Evolutionary conservation across 1,139 yeast genomes (phyloP), one percentile per base, ranked within the genome.

Genomic region (Magnusiomyces clavatus): DNA sequence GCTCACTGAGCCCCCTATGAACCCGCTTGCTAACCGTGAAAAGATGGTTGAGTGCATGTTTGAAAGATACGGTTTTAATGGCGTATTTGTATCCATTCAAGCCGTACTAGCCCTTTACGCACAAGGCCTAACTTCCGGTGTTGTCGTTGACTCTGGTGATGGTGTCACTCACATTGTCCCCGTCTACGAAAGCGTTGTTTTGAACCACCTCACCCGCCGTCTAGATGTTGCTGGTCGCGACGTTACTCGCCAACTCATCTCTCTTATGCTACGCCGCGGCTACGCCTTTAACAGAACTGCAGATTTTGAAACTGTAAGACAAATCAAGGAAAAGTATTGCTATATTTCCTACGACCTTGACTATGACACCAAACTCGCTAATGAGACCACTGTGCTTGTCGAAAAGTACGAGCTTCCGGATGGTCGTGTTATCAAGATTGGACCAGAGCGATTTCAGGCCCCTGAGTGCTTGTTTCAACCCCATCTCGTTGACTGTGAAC

Each of bases 401-500:
- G 95, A 90, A 67, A 79, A 79, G 56, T 90, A 87, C 68, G 97
- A 92, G 70, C 77, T 94, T 57, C 98, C 98, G 12, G 98, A 92
- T 70, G 98, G 98, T 51, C 81, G 98, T 69, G 81, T 86, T 42
- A 89, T 92, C 63, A 87, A 86, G 69, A 87, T 90, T 47, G 97
- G 98, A 3, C 86, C 94, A 37, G 98, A 92, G 71, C 80, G 98
- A 70, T 92, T 87, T 68, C 96, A 89, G 71, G 98, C 98, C 2
- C 97, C 98, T 39, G 98, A 92, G 71, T 92, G 98, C 73, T 77
- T 92, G 63, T 92, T 92, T 79, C 98, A 94, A 73, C 98, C 98
- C 51, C 82, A 83, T 63, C 77, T 92, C 61, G 97, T 92, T n/a
- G 98, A 90, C 68, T 88, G 87, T 55, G 98, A 92, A 72, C 97